These are phyloP conservation scores for Tuber borchii DNA, from an alignment of 495 filamentous ascomycete species.

Conservation along the genomic window DNA sequence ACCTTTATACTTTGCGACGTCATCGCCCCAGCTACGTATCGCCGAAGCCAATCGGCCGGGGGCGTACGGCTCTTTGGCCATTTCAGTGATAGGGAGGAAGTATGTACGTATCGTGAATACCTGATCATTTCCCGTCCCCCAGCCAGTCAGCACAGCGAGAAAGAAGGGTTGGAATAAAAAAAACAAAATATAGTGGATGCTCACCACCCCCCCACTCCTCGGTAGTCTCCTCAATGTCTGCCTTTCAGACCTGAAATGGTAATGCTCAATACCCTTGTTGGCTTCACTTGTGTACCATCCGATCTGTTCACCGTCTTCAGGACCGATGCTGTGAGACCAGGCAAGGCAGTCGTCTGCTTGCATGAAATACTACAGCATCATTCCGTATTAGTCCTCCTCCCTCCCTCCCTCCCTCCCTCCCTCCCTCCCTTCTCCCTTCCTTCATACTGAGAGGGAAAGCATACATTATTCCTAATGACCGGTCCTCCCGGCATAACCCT, in stretches of 20 bases:
- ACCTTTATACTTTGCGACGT: slow-evolving; percentile 79
- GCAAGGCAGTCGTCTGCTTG: slow-evolving; percentile 67
- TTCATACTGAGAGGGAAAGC: neutral
- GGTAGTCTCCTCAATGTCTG: slow-evolving; percentile 71
- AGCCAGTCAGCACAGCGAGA: neutral
- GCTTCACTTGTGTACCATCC: slow-evolving; percentile 75
- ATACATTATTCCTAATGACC: slow-evolving; percentile 53
- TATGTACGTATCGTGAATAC: slow-evolving; percentile 75
- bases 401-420: too few species aligned
- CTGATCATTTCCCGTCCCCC: neutral
- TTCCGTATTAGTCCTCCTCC: neutral
- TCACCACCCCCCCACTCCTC: slow-evolving; percentile 60
- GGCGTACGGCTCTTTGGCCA: slow-evolving; percentile 62
- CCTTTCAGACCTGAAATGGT: slow-evolving; percentile 73
- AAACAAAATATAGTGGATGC: neutral
- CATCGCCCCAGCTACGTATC: slow-evolving; percentile 76
- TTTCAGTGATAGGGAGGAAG: slow-evolving; percentile 62
- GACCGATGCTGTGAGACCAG: slow-evolving; percentile 69
- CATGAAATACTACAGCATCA: slow-evolving; percentile 61
- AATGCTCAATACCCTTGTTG: slow-evolving; percentile 64
- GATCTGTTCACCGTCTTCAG: slow-evolving; percentile 58
- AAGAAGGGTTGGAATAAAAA: neutral
- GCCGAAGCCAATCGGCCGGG: slow-evolving; percentile 66
- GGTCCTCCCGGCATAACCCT: slow-evolving; percentile 59
- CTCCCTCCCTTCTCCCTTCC: too few species aligned